A percentile compares a stretch with the other conserved stretches of the same genome.
These are phyloP conservation scores for Suillus subaureus DNA, from an alignment of 768 basidiomycete species.

Conservation along the genomic window DNA sequence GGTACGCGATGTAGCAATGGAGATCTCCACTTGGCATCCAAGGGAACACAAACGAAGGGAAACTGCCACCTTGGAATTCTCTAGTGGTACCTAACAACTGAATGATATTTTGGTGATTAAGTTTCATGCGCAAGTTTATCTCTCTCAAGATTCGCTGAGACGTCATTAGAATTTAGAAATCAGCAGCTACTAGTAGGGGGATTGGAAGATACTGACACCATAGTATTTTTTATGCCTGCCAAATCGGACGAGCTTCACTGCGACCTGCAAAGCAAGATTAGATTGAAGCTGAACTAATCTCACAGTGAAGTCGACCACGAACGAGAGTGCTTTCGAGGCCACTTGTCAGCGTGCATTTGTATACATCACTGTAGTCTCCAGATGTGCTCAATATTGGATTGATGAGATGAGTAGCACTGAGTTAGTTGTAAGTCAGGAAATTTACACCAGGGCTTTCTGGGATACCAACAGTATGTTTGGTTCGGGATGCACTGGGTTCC, in stretches of 20 bases:
- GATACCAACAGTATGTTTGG: background rate
- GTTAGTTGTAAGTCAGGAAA: background rate
- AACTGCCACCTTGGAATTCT: background rate
- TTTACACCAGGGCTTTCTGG: too few relatives aligned
- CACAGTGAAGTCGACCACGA: background rate
- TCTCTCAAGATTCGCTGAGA: background rate
- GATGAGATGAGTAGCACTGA: background rate
- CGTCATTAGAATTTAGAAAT: background rate
- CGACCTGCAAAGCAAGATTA: background rate
- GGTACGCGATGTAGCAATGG: conserved; percentile 1
- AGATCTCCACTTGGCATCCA: conserved; percentile 5
- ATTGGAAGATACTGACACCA: background rate
- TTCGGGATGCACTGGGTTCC: background rate
- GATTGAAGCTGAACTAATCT: background rate
- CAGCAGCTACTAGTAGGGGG: background rate
- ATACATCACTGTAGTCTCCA: background rate
- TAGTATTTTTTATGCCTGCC: background rate
- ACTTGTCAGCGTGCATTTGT: background rate
- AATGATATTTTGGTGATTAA: background rate
- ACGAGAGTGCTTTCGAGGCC: background rate
- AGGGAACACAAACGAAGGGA: background rate
- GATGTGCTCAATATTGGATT: background rate
- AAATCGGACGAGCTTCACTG: background rate
- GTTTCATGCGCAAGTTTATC: background rate
- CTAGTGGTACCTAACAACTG: background rate